A percentile compares a stretch with the other conserved stretches of the same genome.
Conservation (phyloP, 164 flowering plant species). For the Houttuynia cordata region DNA sequence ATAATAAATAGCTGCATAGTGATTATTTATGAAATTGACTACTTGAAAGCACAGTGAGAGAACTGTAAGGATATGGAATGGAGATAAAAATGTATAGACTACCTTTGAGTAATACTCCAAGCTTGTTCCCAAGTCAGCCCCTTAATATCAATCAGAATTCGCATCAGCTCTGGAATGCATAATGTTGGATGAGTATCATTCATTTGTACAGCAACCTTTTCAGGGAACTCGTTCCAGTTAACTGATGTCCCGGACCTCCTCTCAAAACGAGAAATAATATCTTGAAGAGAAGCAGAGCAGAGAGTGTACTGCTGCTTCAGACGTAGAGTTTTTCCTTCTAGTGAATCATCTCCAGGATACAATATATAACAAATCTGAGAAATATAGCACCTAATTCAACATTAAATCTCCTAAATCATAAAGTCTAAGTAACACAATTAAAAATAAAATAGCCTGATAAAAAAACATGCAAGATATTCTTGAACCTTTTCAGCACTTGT, state of each 20-base stretch:
- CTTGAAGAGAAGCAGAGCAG: constrained; percentile 96
- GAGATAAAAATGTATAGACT: background rate
- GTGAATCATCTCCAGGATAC: constrained; percentile 93
- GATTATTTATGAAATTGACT: background rate
- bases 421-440: background rate
- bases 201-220: constrained; percentile 94
- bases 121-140: constrained; percentile 78
- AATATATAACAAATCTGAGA: constrained; percentile 68
- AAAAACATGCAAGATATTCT: background rate
- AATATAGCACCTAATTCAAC: background rate
- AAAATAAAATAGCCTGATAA: too few species aligned
- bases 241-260: constrained; percentile 55
- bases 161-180: constrained; percentile 92
- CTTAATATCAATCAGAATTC: constrained; percentile 77
- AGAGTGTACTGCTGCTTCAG: constrained; percentile 89
- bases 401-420: too few species aligned
- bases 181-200: constrained; percentile 98
- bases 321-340: constrained; percentile 79
- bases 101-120: constrained; percentile 87
- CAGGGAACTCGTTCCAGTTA: constrained; percentile 85
- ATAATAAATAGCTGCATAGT: background rate
- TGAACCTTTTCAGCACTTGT: constrained; percentile 80
- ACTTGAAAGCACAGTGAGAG: background rate
- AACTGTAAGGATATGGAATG: background rate
- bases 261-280: constrained; percentile 77